These are phyloP conservation scores for Cyphellophora europaea DNA, from an alignment of 2,329 filamentous ascomycete species.

Conservation along the genomic window DNA sequence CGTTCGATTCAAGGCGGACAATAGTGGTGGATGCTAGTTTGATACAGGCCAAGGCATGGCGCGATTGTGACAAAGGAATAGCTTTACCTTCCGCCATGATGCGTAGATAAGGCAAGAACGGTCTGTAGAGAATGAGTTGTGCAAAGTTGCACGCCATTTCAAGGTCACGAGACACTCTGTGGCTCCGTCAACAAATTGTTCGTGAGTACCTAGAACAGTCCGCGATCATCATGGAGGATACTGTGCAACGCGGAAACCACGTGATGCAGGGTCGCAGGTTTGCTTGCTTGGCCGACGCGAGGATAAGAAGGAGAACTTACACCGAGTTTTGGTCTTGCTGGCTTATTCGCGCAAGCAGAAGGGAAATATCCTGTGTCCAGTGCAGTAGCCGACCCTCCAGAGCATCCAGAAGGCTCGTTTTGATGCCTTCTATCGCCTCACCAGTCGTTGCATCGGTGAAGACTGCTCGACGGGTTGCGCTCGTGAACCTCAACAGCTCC, in stretches of 20 bases:
- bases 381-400: too few relatives aligned
- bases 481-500: neutral
- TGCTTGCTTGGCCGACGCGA: too few relatives aligned
- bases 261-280: too few relatives aligned
- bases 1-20: slow-evolving; percentile 8
- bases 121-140: slow-evolving; percentile 12
- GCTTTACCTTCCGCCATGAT: slow-evolving; percentile 52
- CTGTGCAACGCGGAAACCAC: slow-evolving; percentile 8
- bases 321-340: too few relatives aligned
- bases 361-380: too few relatives aligned
- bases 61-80: slow-evolving; percentile 51
- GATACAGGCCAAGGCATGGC: slow-evolving; percentile 15
- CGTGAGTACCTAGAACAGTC: too few relatives aligned
- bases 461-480: neutral
- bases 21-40: slow-evolving; percentile 14
- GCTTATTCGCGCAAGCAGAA: too few relatives aligned
- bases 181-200: slow-evolving; percentile 3
- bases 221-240: slow-evolving; percentile 11
- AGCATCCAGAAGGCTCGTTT: too few relatives aligned
- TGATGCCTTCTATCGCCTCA: too few relatives aligned
- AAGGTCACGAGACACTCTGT: slow-evolving; percentile 10
- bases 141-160: slow-evolving; percentile 12
- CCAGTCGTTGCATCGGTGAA: slow-evolving; percentile 4
- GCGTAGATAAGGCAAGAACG: slow-evolving; percentile 15
- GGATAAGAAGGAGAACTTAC: too few relatives aligned